phyloP scores from a whole-genome alignment of 768 basidiomycete genomes.

The Harrya chromipes region DNA sequence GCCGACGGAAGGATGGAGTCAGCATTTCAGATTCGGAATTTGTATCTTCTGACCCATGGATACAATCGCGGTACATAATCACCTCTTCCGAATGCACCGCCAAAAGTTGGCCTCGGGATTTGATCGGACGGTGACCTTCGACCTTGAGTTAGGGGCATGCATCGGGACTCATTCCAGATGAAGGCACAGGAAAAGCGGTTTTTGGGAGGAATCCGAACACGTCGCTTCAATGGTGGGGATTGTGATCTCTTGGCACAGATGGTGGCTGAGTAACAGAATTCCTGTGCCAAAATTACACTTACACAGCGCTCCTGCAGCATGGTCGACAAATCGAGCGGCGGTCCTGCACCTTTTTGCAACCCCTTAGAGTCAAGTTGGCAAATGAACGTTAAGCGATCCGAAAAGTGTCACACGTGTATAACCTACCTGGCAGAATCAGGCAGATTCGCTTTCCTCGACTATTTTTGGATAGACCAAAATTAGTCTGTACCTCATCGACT shows the following conservation, averaged over 20 bases:
- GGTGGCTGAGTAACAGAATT: not conserved
- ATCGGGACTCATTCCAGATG: not conserved
- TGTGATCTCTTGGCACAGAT: slow-evolving; percentile 4
- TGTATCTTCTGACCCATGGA: not conserved
- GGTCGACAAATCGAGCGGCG: too few relatives aligned
- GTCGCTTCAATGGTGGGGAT: not conserved
- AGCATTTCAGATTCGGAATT: not conserved
- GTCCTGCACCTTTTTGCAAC: too few relatives aligned
- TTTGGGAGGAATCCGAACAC: not conserved
- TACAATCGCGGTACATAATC: not conserved
- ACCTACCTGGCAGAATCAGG: too few relatives aligned
- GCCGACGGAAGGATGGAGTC: not conserved
- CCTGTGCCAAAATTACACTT: too few relatives aligned
- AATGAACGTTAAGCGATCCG: too few relatives aligned
- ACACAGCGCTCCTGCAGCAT: too few relatives aligned
- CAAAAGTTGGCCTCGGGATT: not conserved
- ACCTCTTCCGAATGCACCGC: slow-evolving; percentile 1
- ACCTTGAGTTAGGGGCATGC: not conserved
- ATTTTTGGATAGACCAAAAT: too few relatives aligned
- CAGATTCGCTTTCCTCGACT: too few relatives aligned
- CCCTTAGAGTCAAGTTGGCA: too few relatives aligned
- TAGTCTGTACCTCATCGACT: too few relatives aligned
- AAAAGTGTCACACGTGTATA: too few relatives aligned
- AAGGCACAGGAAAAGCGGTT: slow-evolving; percentile 5
- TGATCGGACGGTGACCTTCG: not conserved